Evolutionary conservation across 176 grass and related monocot genomes (phyloP).

Genomic region (Musa troglodytarum): DNA sequence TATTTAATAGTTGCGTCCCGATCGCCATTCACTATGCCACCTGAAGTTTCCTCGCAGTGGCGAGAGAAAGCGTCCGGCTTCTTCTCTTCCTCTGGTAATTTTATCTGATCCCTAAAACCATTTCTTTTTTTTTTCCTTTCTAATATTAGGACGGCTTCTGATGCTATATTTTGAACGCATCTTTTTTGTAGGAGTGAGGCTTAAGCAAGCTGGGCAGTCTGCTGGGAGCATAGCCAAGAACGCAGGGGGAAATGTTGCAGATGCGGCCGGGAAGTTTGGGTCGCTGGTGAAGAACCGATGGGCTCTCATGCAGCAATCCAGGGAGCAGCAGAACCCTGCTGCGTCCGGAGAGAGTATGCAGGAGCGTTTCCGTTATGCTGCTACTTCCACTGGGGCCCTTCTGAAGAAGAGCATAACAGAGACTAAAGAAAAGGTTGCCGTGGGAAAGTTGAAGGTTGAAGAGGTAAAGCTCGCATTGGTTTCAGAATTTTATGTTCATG

Average conservation of each 20-base stretch:
- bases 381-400: conserved; percentile 69
- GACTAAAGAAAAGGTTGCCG: conserved; percentile 88
- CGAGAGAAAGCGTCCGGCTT: conserved; percentile 69
- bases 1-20: not conserved
- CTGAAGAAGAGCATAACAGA: conserved; percentile 80
- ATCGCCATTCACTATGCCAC: conserved; percentile 31
- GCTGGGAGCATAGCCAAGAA: conserved; percentile 27
- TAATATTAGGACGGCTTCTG: not conserved
- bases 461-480: conserved; percentile 38
- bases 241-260: conserved; percentile 60
- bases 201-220: conserved; percentile 82
- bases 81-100: conserved; percentile 82
- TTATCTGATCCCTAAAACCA: not conserved
- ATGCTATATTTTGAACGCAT: not conserved
- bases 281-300: conserved; percentile 79
- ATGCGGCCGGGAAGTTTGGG: conserved; percentile 70
- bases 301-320: conserved; percentile 70
- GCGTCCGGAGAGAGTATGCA: conserved; percentile 64
- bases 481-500: not conserved
- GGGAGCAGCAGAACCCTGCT: conserved; percentile 28
- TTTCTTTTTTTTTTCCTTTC: not conserved
- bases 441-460: conserved; percentile 97
- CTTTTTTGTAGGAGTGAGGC: conserved; percentile 48
- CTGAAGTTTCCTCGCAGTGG: conserved; percentile 59
- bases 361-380: conserved; percentile 69